phyloP scores from a whole-genome alignment of 805 yeast species.

The Suhomyces pyralidae region DNA sequence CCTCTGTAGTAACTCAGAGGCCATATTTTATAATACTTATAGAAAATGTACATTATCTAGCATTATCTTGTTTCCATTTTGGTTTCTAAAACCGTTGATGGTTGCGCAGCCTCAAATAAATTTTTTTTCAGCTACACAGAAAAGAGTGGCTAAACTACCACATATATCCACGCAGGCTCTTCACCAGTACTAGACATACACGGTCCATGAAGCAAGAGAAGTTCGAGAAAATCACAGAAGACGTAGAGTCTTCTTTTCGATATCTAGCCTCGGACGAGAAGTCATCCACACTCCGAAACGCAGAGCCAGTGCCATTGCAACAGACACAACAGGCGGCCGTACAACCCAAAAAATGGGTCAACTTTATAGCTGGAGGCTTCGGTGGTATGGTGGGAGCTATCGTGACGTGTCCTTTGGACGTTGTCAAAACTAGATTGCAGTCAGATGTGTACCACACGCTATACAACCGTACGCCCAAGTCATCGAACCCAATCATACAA shows the following conservation, averaged over 20 bases:
- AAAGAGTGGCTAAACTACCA: neutral
- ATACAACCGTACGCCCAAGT: constrained; percentile 48
- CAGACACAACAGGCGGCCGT: neutral
- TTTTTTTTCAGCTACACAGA: neutral
- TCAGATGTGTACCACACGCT: constrained; percentile 72
- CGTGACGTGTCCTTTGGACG: constrained; percentile 91
- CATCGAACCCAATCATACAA: constrained; percentile 36
- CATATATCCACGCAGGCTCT: neutral
- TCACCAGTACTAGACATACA: neutral
- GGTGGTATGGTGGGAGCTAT: constrained; percentile 99
- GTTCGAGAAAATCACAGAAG: constrained; percentile 32
- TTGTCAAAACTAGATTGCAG: constrained; percentile 92
- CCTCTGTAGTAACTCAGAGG: too few relatives aligned
- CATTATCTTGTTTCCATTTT: neutral
- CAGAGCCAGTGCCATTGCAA: constrained; percentile 22
- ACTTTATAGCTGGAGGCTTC: constrained; percentile 85
- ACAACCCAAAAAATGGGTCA: constrained; percentile 51
- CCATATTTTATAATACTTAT: neutral
- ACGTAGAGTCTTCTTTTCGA: constrained; percentile 58
- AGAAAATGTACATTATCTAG: neutral
- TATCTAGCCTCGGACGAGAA: constrained; percentile 73
- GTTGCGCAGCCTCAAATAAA: neutral
- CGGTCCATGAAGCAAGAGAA: neutral
- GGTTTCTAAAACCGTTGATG: neutral
- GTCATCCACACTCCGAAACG: constrained; percentile 49